These are phyloP conservation scores for Pisolithus orientalis DNA, from an alignment of 768 basidiomycete genomes.

Conservation along the genomic window DNA sequence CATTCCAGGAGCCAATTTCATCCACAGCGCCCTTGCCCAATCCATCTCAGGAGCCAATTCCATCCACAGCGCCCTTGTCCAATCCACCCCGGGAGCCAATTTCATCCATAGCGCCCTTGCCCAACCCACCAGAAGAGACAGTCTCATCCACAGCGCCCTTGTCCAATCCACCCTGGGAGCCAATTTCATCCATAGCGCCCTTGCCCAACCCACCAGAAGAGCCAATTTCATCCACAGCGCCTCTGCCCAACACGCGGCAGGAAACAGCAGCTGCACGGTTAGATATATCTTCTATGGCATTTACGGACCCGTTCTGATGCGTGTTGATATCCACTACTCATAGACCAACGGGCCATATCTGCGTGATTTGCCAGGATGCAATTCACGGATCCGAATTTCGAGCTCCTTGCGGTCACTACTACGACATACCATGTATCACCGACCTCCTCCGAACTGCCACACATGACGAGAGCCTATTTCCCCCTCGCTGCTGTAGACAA, in stretches of 20 bases:
- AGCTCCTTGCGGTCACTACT: conserved; percentile 31
- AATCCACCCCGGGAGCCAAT: too few species aligned
- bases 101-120: too few species aligned
- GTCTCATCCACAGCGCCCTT: too few species aligned
- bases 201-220: too few species aligned
- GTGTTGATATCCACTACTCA: background rate
- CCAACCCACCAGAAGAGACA: too few species aligned
- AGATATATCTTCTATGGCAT: background rate
- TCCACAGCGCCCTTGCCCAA: too few species aligned
- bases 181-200: too few species aligned
- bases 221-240: background rate
- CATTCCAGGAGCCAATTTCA: too few species aligned
- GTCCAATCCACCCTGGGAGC: too few species aligned
- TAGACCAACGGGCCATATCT: conserved; percentile 23
- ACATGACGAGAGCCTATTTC: conserved; percentile 35
- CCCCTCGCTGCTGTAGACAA: conserved; percentile 34
- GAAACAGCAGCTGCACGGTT: conserved; percentile 5
- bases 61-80: too few species aligned
- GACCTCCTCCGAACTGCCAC: conserved; percentile 30
- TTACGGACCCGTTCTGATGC: background rate
- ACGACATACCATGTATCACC: conserved; percentile 28
- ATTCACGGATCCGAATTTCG: conserved; percentile 22
- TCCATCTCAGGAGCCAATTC: too few species aligned
- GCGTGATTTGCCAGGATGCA: conserved; percentile 30
- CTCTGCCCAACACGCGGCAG: background rate